phyloP scores from a whole-genome alignment of 768 basidiomycete species.

The Symmetrospora coprosmae region DNA sequence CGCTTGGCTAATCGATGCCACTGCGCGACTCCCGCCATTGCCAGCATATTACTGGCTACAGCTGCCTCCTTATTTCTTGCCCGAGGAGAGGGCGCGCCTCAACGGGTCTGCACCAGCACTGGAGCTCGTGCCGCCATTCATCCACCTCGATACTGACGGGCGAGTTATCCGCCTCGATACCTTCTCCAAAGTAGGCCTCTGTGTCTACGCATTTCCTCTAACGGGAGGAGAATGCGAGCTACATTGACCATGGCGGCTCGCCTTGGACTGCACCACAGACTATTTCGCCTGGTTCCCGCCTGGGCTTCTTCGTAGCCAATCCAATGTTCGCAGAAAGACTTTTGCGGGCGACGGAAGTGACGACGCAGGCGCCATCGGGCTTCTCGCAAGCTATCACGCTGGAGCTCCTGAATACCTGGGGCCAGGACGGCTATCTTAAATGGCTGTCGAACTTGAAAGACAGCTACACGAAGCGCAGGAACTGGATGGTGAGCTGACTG shows the following conservation, averaged over 20 bases:
- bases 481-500: background rate
- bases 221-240: background rate
- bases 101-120: background rate
- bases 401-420: slow-evolving; percentile 52
- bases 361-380: slow-evolving; percentile 56
- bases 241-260: background rate
- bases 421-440: slow-evolving; percentile 54
- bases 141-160: slow-evolving; percentile 59
- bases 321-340: slow-evolving; percentile 61
- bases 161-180: slow-evolving; percentile 69
- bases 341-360: slow-evolving; percentile 55
- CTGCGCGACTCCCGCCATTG: background rate
- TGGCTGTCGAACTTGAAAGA: slow-evolving; percentile 52
- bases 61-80: slow-evolving; percentile 25
- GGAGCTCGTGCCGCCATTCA: slow-evolving; percentile 32
- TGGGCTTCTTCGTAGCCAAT: slow-evolving; percentile 68
- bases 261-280: background rate
- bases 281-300: slow-evolving; percentile 57
- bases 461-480: background rate
- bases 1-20: background rate
- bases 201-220: background rate
- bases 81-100: background rate
- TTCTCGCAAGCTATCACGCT: slow-evolving; percentile 54
- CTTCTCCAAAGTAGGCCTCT: slow-evolving; percentile 47
- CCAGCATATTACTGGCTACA: slow-evolving; percentile 35